These are phyloP conservation scores for Eucalyptus urophylla DNA, from an alignment of 345 rosid genomes.

Conservation along the genomic window DNA sequence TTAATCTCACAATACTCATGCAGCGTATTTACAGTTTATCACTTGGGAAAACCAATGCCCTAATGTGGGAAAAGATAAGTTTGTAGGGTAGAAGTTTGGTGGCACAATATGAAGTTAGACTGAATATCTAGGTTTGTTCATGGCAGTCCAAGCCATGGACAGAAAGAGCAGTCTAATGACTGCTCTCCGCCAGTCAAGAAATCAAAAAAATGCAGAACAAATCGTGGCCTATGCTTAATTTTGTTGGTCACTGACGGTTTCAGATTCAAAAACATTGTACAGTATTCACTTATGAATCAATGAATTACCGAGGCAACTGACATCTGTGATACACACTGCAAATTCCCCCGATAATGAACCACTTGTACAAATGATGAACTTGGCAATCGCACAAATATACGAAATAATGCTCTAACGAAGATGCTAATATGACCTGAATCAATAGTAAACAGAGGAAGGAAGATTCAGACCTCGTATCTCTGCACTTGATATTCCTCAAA, in stretches of 20 bases:
- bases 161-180: not conserved
- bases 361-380: not conserved
- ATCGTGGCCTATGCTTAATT: not conserved
- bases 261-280: not conserved
- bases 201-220: not conserved
- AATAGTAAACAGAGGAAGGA: not conserved
- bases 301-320: not conserved
- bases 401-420: not conserved
- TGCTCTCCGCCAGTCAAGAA: not conserved
- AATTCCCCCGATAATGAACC: not conserved
- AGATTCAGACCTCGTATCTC: constrained; percentile 50
- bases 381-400: not conserved
- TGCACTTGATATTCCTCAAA: constrained; percentile 58
- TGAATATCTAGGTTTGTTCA: not conserved
- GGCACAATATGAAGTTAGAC: not conserved
- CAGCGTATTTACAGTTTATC: not conserved
- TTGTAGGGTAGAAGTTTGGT: not conserved
- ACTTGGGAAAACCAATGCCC: not conserved
- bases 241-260: not conserved
- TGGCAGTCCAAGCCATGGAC: not conserved
- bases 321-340: not conserved
- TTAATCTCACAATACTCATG: not conserved
- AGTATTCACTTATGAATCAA: not conserved
- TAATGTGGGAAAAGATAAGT: not conserved
- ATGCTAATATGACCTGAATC: not conserved